Percentiles rank a stretch among this genome's conserved stretches.
Evolutionary conservation across 1,284 basidiomycete species (phyloP).

Genomic region (Tilletia indica): DNA sequence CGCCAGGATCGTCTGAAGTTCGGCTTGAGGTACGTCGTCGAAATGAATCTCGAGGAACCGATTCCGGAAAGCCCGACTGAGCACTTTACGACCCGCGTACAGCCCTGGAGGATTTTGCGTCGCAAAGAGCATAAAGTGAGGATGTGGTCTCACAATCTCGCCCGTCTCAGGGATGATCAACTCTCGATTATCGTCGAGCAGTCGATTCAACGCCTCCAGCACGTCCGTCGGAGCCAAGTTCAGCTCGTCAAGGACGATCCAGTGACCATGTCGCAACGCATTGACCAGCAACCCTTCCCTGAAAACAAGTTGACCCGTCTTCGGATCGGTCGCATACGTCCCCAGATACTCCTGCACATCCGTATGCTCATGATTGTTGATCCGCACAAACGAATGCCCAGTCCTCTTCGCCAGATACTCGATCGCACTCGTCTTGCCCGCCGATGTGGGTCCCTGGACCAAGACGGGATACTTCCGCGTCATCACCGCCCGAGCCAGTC

Average conservation of each 20-base stretch:
- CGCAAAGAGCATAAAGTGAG: conserved; percentile 96
- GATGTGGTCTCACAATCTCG: conserved; percentile 88
- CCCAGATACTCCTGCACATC: conserved; percentile 98
- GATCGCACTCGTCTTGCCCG: conserved; percentile 94
- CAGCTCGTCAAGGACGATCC: conserved; percentile 97
- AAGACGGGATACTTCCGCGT: conserved; percentile 89
- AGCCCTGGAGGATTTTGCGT: conserved; percentile 97
- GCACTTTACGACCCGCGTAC: conserved; percentile 92
- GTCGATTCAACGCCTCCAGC: conserved; percentile 90
- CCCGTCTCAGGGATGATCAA: conserved; percentile 93
- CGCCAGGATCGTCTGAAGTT: conserved; percentile 77
- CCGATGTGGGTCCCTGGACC: conserved; percentile 96
- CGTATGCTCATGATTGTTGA: conserved; percentile 99
- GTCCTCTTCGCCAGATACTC: conserved; percentile 92
- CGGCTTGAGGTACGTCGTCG: conserved; percentile 89
- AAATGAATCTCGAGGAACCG: conserved; percentile 99
- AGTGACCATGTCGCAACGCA: conserved; percentile 86
- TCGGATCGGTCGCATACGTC: conserved; percentile 88
- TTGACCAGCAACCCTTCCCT: conserved; percentile 86
- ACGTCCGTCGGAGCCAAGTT: conserved; percentile 98
- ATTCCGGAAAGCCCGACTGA: conserved; percentile 94
- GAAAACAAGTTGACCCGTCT: conserved; percentile 87
- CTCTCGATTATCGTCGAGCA: conserved; percentile 96
- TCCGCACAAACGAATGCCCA: conserved; percentile 92
- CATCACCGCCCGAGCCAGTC: conserved; percentile 84